These are phyloP conservation scores for Dispira simplex DNA, from an alignment of 192 early-diverging fungal genomes.

Conservation along the genomic window DNA sequence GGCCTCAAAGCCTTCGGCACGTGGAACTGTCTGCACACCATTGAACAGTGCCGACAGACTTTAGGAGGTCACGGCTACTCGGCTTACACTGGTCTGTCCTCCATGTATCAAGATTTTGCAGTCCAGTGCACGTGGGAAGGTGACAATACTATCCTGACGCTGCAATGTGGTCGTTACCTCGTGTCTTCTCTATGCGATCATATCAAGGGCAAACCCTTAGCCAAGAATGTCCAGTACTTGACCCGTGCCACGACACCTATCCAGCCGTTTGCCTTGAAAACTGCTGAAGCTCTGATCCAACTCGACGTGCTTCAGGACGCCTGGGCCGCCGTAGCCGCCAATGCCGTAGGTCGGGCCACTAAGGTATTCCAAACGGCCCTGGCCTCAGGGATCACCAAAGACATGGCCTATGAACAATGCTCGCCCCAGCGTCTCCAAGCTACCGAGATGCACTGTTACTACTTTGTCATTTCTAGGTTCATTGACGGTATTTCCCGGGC, in stretches of 20 bases:
- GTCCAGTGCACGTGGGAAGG: conserved; percentile 85
- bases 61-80: conserved; percentile 90
- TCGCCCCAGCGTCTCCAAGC: conserved; percentile 68
- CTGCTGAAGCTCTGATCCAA: conserved; percentile 28
- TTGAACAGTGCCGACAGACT: conserved; percentile 82
- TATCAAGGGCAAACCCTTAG: conserved; percentile 58
- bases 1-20: conserved; percentile 92
- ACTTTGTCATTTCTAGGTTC: conserved; percentile 76
- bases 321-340: conserved; percentile 67
- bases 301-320: conserved; percentile 56
- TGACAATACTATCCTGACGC: conserved; percentile 82
- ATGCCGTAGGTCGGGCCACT: conserved; percentile 68
- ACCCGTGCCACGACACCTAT: conserved; percentile 32
- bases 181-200: conserved; percentile 52
- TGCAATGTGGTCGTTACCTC: conserved; percentile 79
- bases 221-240: conserved; percentile 63
- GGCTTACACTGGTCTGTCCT: conserved; percentile 77
- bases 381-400: conserved; percentile 47
- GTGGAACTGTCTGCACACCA: conserved; percentile 76
- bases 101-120: conserved; percentile 75
- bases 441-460: conserved; percentile 72
- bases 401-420: conserved; percentile 77
- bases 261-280: conserved; percentile 32
- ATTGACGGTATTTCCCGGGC: conserved; percentile 52
- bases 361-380: conserved; percentile 55